Evolutionary conservation across 306 rosid species (phyloP), one percentile per base, ranked within the genome.

Genomic region (Ochetophila trinervis): DNA sequence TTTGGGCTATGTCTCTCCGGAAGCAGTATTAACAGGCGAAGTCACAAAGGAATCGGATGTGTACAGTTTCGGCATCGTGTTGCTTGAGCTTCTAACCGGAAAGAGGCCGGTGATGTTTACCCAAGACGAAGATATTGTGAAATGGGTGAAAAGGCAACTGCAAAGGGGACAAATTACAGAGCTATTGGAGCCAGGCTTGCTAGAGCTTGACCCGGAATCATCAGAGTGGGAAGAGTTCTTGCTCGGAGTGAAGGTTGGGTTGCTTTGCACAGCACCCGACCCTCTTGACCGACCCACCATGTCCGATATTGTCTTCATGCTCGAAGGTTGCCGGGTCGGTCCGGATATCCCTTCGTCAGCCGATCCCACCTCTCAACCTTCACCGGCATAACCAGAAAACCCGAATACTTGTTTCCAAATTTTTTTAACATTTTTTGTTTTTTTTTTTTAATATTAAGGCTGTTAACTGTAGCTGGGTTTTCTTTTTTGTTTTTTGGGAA

Each of bases 281-380:
- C 96, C 96, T 15, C 81, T 84, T 4, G 96, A 89, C 50, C 90
- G 98, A 10, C 98, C 98, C 63, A 83, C 96, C 21, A 91, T 91
- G 98, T 82, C 91, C 0, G 98, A 91, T 67, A 87, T 91, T n/a
- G 96, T 91, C 53, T 91, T 91, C 96, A 91, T 91, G 98, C 95
- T 91, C 7, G 98, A 91, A 81, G 98, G 98, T 2, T 91, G 98
- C 72, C 91, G 98, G 27, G 96, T 87, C 10, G 90, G 96, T 9
- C 91, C 98, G 0, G 96, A 91, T 18, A 85, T 87, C 62, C 89
- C 92, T 0, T 91, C 97, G 74, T 91, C 96, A 10, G 96, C 97
- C 0, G 91, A 86, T 70, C 96, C 95, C 54, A 88, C 98, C 56
- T 83, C 96, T 54, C 98, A 85, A 48, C 87, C 82, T 7, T 89